Percentiles rank a stretch among this genome's conserved stretches.
Evolutionary conservation across 73 alveolate genomes (phyloP).

Genomic region (Paramecium caudatum): DNA sequence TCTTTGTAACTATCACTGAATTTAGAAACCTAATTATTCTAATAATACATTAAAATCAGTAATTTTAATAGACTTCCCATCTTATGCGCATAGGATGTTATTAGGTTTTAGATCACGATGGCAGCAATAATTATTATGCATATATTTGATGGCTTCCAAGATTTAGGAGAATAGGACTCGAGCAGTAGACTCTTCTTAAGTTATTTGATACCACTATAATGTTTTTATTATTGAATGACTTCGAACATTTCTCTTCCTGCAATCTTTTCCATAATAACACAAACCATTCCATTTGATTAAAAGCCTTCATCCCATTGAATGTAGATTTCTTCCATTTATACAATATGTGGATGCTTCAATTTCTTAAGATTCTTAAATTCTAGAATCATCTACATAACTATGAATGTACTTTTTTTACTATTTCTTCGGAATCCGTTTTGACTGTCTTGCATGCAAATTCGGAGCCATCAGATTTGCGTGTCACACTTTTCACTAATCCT

Average conservation of each 20-base stretch:
- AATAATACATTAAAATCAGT: slow-evolving; percentile 47
- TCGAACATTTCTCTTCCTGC: slow-evolving; percentile 75
- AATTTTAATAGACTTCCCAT: slow-evolving; percentile 64
- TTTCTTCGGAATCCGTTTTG: slow-evolving; percentile 73
- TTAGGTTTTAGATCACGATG: slow-evolving; percentile 76
- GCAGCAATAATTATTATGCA: slow-evolving; percentile 73
- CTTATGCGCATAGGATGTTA: slow-evolving; percentile 69
- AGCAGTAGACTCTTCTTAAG: slow-evolving; percentile 46
- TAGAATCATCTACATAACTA: slow-evolving; percentile 44
- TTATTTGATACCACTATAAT: slow-evolving; percentile 68
- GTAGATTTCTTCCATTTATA: slow-evolving; percentile 61
- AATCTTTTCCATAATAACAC: slow-evolving; percentile 69
- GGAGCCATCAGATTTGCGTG: slow-evolving; percentile 55
- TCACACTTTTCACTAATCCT: slow-evolving; percentile 73
- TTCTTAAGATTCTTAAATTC: slow-evolving; percentile 68
- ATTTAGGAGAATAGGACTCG: slow-evolving; percentile 18
- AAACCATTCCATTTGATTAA: slow-evolving; percentile 69
- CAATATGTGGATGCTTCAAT: slow-evolving; percentile 72
- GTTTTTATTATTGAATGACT: slow-evolving; percentile 67
- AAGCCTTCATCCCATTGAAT: slow-evolving; percentile 67
- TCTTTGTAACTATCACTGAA: slow-evolving; percentile 73
- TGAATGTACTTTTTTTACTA: slow-evolving; percentile 55
- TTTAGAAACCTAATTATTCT: slow-evolving; percentile 61
- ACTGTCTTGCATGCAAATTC: slow-evolving; percentile 73
- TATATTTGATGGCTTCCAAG: slow-evolving; percentile 60